phyloP scores from a whole-genome alignment of 1,284 basidiomycete species.

The Schizopora paradoxa region DNA sequence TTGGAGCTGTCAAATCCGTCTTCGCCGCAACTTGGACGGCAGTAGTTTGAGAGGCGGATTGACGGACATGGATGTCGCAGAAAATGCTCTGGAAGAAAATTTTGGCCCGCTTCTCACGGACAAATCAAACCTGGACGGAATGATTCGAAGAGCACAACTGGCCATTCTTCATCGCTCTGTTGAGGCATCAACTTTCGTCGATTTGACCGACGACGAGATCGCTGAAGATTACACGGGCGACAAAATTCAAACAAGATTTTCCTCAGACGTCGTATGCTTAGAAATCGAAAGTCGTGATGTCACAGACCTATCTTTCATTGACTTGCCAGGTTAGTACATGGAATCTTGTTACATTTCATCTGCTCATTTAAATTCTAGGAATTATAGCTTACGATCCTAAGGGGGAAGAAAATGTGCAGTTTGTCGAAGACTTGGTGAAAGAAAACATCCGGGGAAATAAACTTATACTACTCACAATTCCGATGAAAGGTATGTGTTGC shows the following conservation, averaged over 20 bases:
- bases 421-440: conserved; percentile 33
- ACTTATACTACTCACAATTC: conserved; percentile 35
- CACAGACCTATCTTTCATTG: conserved; percentile 40
- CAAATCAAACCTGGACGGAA: conserved; percentile 33
- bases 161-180: conserved; percentile 36
- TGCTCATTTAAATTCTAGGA: conserved; percentile 15
- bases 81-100: conserved; percentile 27
- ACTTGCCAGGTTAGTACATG: conserved; percentile 35
- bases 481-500: conserved; percentile 31
- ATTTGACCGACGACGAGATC: conserved; percentile 21
- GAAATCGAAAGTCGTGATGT: conserved; percentile 39
- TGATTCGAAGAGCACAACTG: conserved; percentile 39
- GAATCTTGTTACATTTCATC: neutral
- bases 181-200: conserved; percentile 22
- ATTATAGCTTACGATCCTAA: conserved; percentile 30
- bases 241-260: conserved; percentile 30
- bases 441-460: conserved; percentile 33
- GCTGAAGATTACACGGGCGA: neutral
- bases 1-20: conserved; percentile 35
- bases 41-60: no score
- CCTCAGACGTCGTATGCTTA: conserved; percentile 39
- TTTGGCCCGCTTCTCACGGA: conserved; percentile 35
- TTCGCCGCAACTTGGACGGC: conserved; percentile 31
- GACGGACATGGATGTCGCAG: no score
- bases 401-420: conserved; percentile 24